Conservation (phyloP, 1,284 basidiomycete species). For the Rugosomyces carneus region DNA sequence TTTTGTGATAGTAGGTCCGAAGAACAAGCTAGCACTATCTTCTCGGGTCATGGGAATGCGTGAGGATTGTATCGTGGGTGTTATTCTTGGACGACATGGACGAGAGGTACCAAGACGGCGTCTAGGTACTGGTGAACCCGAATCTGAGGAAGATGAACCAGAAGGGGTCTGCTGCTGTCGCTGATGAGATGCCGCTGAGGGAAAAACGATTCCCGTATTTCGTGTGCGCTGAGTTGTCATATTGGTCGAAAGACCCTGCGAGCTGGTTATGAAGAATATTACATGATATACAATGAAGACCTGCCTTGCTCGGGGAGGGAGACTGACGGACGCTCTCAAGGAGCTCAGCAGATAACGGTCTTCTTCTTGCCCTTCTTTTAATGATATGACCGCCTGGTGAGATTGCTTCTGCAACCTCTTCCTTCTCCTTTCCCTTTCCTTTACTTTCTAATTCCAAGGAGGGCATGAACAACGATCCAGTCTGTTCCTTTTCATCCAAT, state of each 20-base stretch:
- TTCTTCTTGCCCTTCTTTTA: slow-evolving; percentile 63
- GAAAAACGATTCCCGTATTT: slow-evolving; percentile 27
- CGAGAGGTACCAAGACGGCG: slow-evolving; percentile 32
- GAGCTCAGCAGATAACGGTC: slow-evolving; percentile 62
- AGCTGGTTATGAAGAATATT: slow-evolving; percentile 9
- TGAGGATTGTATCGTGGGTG: slow-evolving; percentile 14
- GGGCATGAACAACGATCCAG: slow-evolving; percentile 24
- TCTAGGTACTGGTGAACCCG: slow-evolving; percentile 42
- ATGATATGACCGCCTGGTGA: slow-evolving; percentile 65
- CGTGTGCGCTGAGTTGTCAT: slow-evolving; percentile 21
- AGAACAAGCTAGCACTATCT: slow-evolving; percentile 50
- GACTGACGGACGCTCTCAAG: slow-evolving; percentile 41
- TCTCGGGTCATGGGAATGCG: slow-evolving; percentile 30
- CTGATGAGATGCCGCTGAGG: slow-evolving; percentile 22
- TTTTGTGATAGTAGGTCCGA: slow-evolving; percentile 55
- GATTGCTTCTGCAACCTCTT: slow-evolving; percentile 62
- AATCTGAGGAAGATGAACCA: slow-evolving; percentile 31
- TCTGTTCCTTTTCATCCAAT: slow-evolving; percentile 33
- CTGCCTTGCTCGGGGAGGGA: slow-evolving; percentile 38
- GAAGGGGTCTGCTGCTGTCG: slow-evolving; percentile 28
- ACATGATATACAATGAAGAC: slow-evolving; percentile 15
- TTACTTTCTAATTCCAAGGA: slow-evolving; percentile 23
- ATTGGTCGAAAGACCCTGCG: slow-evolving; percentile 17
- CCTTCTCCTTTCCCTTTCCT: slow-evolving; percentile 35
- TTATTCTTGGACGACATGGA: slow-evolving; percentile 18